Evolutionary conservation across 2,329 filamentous ascomycete genomes (phyloP), one percentile per base, ranked within the genome.

Genomic region (Albifimbria verrucaria): DNA sequence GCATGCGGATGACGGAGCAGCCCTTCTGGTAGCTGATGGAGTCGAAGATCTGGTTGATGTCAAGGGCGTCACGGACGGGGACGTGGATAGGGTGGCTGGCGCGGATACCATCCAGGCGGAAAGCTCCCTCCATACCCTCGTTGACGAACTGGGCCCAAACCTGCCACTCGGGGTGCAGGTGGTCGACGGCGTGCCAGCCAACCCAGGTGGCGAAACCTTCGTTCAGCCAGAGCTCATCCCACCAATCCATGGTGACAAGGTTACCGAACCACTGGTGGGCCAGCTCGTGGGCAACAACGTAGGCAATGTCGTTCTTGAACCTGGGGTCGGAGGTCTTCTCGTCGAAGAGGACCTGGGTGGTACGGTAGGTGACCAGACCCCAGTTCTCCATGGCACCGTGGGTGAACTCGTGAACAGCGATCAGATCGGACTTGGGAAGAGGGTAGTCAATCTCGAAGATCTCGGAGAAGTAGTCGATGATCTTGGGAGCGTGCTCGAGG

Each of bases 201-300:
- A 97, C 93, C 93, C 93, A 97, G 3, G 94, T 99, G 42, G 94
- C 94, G 67, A 99, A 99, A 12, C 92, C 92, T 72, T 97, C 93
- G 65, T 96, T 96, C 50, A 96, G 81, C 92, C 92, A 96, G 41
- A 94, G 81, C 74, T 95, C 89, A 67, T 88, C 90, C 90, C 90
- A 94, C 91, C 92, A 96, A 70, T 96, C 90, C 92, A 96, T 96
- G 6, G 92, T 96, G 43, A 96, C 92, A 11, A 96, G 81, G 69
- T 96, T 95, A 36, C 92, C 92, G 63, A 96, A 96, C 92, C 92
- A 96, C 74, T 96, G 92, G 67, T 96, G 92, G 52, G 92, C 94
- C 57, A 99, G 80, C 72, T 99, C 94, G 72, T 99, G 94, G n/a
- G 94, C 93, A 49, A 97, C 92, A 52, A 97, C 92, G 65, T 99